Evolutionary conservation across 1,284 basidiomycete genomes (phyloP), one percentile per base, ranked within the genome.

Genomic region (Testicularia cyperi): DNA sequence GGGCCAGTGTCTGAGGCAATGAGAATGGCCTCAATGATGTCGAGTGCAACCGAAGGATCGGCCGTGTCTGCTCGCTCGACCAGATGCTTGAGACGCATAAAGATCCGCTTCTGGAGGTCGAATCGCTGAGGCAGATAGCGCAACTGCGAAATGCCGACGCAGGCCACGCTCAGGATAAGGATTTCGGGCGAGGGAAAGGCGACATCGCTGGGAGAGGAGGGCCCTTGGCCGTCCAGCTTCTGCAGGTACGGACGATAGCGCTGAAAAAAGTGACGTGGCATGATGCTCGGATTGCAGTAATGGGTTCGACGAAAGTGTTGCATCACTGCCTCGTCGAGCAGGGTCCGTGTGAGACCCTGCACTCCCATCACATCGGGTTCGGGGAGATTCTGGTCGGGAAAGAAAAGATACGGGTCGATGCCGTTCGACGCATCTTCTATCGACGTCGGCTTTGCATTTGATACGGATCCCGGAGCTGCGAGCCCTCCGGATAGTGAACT

Each of bases 71-170:
- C 51, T 21, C 44, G 42, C 14, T 40, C 31, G 14, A 61, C 52
- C 12, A 55, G 40, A 32, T 46, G 48, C n/a, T 54, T 46, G 27
- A 55, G 39, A 6, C 57, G 45, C 21, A 43, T 44, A 20, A 26
- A 54, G 46, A 61, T 55, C 43, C 57, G 57, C n/a, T 46, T 37
- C 24, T 61, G 57, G 6, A 61, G 52, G 2, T 49, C 46, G 35
- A 61, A 61, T n/a, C 57, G 51, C 15, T 47, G 24, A 12, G 45
- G 41, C 0, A 25, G 38, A 9, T 47, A 40, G 16, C 38, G 23
- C 10, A 55, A 37, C 34, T 61, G 57, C 24, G 44, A 43, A 3
- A 55, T 43, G n/a, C 57, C 57, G 6, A 51, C 43, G 26, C 57
- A 61, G 12, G 57, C 57, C 13, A 51, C 52, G 0, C 52, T 46